phyloP scores from a whole-genome alignment of 148 eudicot species.

The Rhododendron ferrugineum region DNA sequence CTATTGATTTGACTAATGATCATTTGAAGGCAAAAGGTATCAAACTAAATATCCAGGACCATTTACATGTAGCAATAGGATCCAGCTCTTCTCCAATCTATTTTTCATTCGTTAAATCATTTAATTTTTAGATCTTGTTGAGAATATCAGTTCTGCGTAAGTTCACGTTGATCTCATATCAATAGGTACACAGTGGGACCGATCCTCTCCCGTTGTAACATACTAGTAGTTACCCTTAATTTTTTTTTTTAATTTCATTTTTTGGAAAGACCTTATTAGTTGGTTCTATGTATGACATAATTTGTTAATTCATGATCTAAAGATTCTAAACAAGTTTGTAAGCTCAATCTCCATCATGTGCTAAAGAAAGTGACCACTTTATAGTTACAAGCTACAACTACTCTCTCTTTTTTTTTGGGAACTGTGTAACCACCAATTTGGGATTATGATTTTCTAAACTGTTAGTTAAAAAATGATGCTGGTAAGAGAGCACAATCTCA shows the following conservation, averaged over 20 bases:
- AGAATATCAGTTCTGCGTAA: neutral
- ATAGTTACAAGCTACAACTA: neutral
- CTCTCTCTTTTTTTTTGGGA: neutral
- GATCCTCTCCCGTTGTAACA: too few species aligned
- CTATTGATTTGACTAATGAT: neutral
- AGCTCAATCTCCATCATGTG: too few species aligned
- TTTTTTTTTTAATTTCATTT: too few species aligned
- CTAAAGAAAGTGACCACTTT: too few species aligned
- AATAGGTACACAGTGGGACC: too few species aligned
- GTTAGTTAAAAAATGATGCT: neutral
- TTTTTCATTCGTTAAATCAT: neutral
- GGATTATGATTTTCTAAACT: neutral
- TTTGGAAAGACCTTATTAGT: neutral
- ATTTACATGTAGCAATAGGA: neutral
- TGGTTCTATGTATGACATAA: neutral
- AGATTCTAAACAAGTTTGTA: neutral
- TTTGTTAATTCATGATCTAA: neutral
- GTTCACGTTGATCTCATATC: too few species aligned
- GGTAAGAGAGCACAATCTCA: neutral
- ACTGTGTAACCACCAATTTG: neutral
- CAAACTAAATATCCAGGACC: neutral
- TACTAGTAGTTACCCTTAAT: too few species aligned
- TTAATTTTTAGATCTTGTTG: neutral
- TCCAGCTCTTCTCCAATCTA: neutral
- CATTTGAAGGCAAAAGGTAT: neutral